Percentiles rank a stretch among this genome's conserved stretches.
These are phyloP conservation scores for Ehretia macrophylla DNA, from an alignment of 257 asterid species.

Conservation along the genomic window DNA sequence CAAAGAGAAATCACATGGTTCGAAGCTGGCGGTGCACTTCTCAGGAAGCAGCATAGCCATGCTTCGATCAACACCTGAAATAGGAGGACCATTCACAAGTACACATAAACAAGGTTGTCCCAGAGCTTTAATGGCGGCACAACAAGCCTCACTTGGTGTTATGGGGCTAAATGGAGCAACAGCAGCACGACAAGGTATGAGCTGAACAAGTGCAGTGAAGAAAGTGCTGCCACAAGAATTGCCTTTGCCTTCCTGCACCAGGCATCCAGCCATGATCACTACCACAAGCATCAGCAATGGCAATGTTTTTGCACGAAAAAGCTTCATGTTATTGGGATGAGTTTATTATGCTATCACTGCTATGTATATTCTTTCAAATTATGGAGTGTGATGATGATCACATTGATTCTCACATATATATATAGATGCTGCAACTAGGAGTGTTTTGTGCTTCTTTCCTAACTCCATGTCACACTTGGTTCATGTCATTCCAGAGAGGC, in stretches of 20 bases:
- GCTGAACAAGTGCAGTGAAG: conserved; percentile 77
- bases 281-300: conserved; percentile 26
- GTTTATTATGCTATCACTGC: background rate
- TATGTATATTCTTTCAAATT: background rate
- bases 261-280: conserved; percentile 16
- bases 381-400: background rate
- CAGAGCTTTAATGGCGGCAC: conserved; percentile 73
- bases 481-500: conserved; percentile 14
- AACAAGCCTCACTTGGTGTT: conserved; percentile 77
- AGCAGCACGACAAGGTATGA: conserved; percentile 85
- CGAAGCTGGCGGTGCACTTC: conserved; percentile 78
- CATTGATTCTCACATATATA: conserved; percentile 16
- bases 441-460: conserved; percentile 54
- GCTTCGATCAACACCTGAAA: conserved; percentile 75
- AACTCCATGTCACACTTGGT: conserved; percentile 41
- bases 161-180: conserved; percentile 65
- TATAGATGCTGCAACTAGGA: background rate
- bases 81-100: conserved; percentile 90
- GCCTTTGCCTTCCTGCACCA: conserved; percentile 32
- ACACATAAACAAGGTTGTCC: conserved; percentile 93
- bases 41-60: conserved; percentile 85
- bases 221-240: conserved; percentile 65
- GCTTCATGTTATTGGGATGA: conserved; percentile 27
- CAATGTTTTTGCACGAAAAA: conserved; percentile 7
- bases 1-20: conserved; percentile 43